Base-by-base conservation (phyloP, 768 basidiomycete genomes). In the Lentinula guzmanii region DNA sequence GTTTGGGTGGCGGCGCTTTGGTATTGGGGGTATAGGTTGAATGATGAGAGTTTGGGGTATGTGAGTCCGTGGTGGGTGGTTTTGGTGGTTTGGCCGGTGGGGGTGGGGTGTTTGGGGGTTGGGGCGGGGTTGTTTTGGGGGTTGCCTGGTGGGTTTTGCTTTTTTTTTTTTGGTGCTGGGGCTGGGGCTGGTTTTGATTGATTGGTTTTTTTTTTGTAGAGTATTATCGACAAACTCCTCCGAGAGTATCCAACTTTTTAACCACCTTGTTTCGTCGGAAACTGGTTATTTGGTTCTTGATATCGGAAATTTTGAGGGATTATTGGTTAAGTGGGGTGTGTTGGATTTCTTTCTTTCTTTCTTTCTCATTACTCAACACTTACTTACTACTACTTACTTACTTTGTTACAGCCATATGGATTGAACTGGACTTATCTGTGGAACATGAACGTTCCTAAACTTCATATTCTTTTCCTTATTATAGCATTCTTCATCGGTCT, bases 391-490 rank as follows among this genome's bases (percentile, higher is more conserved):
- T n/a, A n/a, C 45, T 34, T 60, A 66, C 62, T 1, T 66, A 60
- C 67, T 54, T 37, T 58, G 16, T 52, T 34, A 21, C 64, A 91
- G 87, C 92, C 90, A 10, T 94, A 93, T 67, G 95, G 95, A 61
- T 88, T 95, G 65, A 96, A 96, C 73, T 97, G 95, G 95, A 77
- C 85, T 64, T 97, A 93, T 86, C 77, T 97, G 6, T 97, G 95
- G 95, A 84, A 79, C 66, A 88, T 90, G 10, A 80, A 84, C 9
- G 87, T 97, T 60, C 82, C 92, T 6, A 87, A 89, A 69, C 93
- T 86, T 86, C 86, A 89, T 65, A 94, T 90, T 57, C 76, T 91
- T n/a, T 71, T 95, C 31, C 86, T 96, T 56, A 81, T 96, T 70
- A 70, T 89, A 69, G 66, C 78, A 31, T 97, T 97, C 84, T 97